phyloP scores from a whole-genome alignment of 2,329 filamentous ascomycete genomes.

The Neofusicoccum kwambonambiense region DNA sequence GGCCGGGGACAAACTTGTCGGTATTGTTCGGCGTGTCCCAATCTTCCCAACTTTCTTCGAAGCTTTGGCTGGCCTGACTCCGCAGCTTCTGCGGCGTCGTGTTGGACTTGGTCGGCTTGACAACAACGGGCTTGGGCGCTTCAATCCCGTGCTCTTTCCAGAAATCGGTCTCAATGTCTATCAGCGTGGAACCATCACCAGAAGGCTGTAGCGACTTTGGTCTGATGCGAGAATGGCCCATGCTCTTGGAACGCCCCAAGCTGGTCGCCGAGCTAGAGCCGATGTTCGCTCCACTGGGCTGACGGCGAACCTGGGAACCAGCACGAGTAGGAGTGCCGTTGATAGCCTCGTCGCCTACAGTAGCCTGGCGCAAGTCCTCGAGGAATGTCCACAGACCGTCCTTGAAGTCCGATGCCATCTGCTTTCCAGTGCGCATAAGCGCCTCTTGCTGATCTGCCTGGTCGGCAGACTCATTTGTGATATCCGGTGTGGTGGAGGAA shows the following conservation, averaged over 20 bases:
- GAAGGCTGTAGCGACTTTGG: conserved; percentile 13
- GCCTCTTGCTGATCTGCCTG: conserved; percentile 31
- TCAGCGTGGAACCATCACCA: conserved; percentile 26
- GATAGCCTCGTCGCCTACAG: conserved; percentile 88
- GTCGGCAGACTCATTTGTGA: conserved; percentile 30
- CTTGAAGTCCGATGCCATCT: conserved; percentile 85
- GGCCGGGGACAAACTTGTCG: conserved; percentile 33
- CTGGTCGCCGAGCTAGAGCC: conserved; percentile 2
- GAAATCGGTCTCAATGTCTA: conserved; percentile 42
- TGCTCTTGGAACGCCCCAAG: conserved; percentile 7
- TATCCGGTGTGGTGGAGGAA: conserved; percentile 33
- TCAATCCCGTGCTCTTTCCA: conserved; percentile 44
- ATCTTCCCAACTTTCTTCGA: conserved; percentile 54
- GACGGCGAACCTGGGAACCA: background rate
- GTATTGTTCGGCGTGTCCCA: conserved; percentile 44
- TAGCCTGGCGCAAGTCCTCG: conserved; percentile 91
- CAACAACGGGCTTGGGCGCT: conserved; percentile 27
- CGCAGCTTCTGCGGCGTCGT: conserved; percentile 41
- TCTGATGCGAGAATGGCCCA: background rate
- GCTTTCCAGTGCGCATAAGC: conserved; percentile 55
- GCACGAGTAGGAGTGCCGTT: conserved; percentile 43
- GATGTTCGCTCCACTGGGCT: conserved; percentile 4
- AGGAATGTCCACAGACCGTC: conserved; percentile 91
- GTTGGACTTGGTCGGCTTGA: conserved; percentile 33
- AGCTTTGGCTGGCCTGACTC: conserved; percentile 43